Conservation (phyloP, 1,284 basidiomycete genomes). For the Mycena sp. region DNA sequence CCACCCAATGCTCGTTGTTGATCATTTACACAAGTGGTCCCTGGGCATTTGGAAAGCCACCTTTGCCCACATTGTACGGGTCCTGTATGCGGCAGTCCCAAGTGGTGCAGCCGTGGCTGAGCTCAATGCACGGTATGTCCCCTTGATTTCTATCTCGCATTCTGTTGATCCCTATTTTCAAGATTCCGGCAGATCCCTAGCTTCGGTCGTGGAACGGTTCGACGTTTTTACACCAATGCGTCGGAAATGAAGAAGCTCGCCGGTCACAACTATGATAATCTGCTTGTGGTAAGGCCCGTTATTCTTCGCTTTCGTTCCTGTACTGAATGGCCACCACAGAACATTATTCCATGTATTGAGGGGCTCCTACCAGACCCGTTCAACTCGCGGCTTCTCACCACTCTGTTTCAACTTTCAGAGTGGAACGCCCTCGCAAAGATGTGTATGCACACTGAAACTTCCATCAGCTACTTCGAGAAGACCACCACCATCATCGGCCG, state of each 20-base stretch:
- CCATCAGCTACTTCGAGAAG: constrained; percentile 22
- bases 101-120: neutral
- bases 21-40: constrained; percentile 26
- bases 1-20: constrained; percentile 41
- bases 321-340: neutral
- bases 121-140: neutral
- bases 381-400: neutral
- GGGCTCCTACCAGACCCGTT: constrained; percentile 3
- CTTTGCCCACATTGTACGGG: neutral
- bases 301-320: neutral
- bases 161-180: neutral
- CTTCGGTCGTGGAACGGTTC: constrained; percentile 41
- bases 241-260: constrained; percentile 47
- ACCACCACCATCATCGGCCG: constrained; percentile 38
- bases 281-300: neutral
- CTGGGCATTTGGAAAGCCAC: constrained; percentile 4
- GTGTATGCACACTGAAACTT: constrained; percentile 26
- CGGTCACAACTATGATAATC: constrained; percentile 46
- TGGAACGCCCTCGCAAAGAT: constrained; percentile 28
- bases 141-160: neutral
- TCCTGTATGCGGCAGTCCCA: neutral
- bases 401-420: constrained; percentile 38
- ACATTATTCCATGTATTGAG: constrained; percentile 5
- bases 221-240: constrained; percentile 40
- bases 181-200: constrained; percentile 23